Percentiles rank a stretch among this genome's conserved stretches.
These are phyloP conservation scores for Carpinus fangiana DNA, from an alignment of 306 rosid species.

Conservation along the genomic window DNA sequence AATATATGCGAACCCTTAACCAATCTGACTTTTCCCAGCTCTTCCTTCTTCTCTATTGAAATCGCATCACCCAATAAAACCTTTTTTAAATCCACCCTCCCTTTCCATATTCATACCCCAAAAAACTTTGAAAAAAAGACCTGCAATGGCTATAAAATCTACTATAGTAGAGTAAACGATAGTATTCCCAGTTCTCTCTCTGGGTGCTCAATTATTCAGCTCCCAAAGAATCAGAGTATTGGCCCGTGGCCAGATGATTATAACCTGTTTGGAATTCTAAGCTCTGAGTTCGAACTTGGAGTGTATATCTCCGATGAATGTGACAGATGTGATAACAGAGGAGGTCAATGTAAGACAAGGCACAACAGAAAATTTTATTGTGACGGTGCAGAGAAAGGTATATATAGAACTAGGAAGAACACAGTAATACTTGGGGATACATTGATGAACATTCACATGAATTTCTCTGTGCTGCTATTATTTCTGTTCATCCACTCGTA, in stretches of 20 bases:
- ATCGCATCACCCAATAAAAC: neutral
- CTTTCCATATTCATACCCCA: no score
- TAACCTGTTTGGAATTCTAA: neutral
- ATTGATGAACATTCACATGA: neutral
- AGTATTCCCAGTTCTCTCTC: no score
- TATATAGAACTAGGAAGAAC: neutral
- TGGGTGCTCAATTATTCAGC: no score
- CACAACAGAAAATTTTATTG: neutral
- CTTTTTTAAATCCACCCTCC: constrained; percentile 23
- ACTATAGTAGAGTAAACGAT: no score
- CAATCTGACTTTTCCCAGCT: neutral
- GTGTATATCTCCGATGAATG: constrained; percentile 24
- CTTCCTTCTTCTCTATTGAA: constrained; percentile 17
- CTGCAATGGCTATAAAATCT: no score
- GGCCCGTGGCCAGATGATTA: neutral
- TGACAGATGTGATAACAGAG: constrained; percentile 11
- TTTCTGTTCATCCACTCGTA: no score
- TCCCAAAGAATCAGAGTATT: neutral
- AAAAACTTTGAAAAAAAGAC: no score
- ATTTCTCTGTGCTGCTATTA: no score
- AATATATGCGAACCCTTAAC: neutral
- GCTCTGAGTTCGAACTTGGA: constrained; percentile 16
- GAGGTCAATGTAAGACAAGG: neutral
- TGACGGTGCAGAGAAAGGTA: neutral
- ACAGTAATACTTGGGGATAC: no score